Base-by-base conservation (phyloP, 2,329 filamentous ascomycete species). In the Aspergillus fumigatiaffinis region DNA sequence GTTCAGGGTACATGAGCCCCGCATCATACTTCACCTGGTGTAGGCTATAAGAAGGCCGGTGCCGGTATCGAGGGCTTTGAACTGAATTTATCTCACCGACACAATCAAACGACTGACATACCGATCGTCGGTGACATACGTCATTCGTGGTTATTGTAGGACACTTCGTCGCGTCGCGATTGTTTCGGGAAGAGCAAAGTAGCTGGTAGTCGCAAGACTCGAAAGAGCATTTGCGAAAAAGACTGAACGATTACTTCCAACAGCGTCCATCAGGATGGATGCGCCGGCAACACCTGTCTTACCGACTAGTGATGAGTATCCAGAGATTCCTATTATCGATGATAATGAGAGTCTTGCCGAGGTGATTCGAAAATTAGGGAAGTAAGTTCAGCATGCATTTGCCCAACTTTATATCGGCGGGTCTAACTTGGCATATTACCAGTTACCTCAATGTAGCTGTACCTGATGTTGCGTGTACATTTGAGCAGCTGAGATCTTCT, bases 401-500 rank as follows among this genome's bases (percentile, higher is more conserved):
- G 12, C 5, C 14, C 35, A 23, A 42, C 21, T 25, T 25, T 26
- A 17, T 21, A 17, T 25, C 23, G 23, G 56, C 53, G 52, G 42
- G 55, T 53, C 55, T 50, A 51, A 65, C 52, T 8, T n/a, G 38
- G 41, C 38, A 28, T 28, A 26, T 50, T 1, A 44, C 21, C 52
- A 77, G 76, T 52, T 79, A 75, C 59, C 67, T 79, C 51, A 65
- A 66, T 26, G 69, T 68, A 51, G 71, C 73, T 4, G 70, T 79
- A 42, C 66, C 66, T 28, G 76, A 78, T 48, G 69, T 73, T 25
- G 71, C 75, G 4, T 75, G 73, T 62, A 77, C 72, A 20, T 79
- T 79, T 54, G 77, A 79, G 50, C 73, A 79, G 54, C 72, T 79
- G 60, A 69, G 74, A 57, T 74, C 73, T 47, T 70, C 71, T 5